Evolutionary conservation across 2,329 filamentous ascomycete genomes (phyloP), one percentile per base, ranked within the genome.

Genomic region (Penicillium thymicola): DNA sequence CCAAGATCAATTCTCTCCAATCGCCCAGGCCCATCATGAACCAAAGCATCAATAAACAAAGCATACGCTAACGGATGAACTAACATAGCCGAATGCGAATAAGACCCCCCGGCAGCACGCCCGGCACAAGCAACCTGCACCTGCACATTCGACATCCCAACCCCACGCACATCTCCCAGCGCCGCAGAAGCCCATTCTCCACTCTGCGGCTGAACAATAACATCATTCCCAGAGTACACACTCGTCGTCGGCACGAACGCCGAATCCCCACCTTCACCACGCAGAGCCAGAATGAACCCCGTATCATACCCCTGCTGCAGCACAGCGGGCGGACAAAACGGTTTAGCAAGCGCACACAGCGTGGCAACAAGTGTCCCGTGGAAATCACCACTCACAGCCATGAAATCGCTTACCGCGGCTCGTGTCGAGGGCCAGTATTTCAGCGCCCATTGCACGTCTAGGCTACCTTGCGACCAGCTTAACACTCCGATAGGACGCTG

Each of bases 391-490:
- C 52, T 54, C 2, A 54, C 45, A 13, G 44, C 38, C 28, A 54
- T 32, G 23, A 54, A 54, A 11, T 54, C 44, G 8, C 30, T 46
- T 16, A 55, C 53, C 14, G 25, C 18, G 2, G 21, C 11, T 18
- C 57, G 37, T 3, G 60, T 59, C 5, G 60, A 59, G 4, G 58
- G 58, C 60, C 59, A 62, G 54, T 62, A 62, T 51, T 83, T 84
- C 59, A 82, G 71, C 0, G 79, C 81, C 83, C 82, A 85, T 65
- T 85, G 83, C 0, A 78, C 72, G 56, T 81, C 72, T 2, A 85
- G 69, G 46, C 78, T 79, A 16, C 82, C 82, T 67, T 85, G 82
- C 0, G 80, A 83, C 80, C 79, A 85, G 14, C 74, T 75, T n/a
- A 84, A 67, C 21, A 83, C 70, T 18, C 73, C 71, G 7, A 81